Evolutionary conservation across 345 rosid genomes (phyloP).

Genomic region (Citrus inodora): DNA sequence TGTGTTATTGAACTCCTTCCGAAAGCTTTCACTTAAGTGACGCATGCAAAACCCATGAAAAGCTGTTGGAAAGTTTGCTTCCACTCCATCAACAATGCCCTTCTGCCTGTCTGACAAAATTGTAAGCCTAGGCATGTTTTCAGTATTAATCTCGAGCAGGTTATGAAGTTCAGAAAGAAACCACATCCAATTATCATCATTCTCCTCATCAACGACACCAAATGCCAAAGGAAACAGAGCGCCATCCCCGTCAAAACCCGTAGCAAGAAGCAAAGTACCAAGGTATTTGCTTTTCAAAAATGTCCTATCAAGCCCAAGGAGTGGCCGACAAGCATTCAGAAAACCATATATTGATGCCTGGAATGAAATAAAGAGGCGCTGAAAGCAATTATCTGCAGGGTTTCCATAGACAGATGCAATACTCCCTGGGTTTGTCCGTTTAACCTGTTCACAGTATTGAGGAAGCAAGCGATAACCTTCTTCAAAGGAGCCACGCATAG

Average conservation of each 20-base stretch:
- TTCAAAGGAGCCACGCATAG: conserved; percentile 98
- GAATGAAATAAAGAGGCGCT: conserved; percentile 91
- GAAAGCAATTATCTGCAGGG: conserved; percentile 72
- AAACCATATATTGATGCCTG: conserved; percentile 98
- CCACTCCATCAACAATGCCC: conserved; percentile 90
- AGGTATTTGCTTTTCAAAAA: conserved; percentile 87
- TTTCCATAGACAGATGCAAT: conserved; percentile 89
- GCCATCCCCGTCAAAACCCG: conserved; percentile 97
- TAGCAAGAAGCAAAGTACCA: conserved; percentile 89
- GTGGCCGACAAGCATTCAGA: conserved; percentile 91
- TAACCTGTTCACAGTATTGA: conserved; percentile 86
- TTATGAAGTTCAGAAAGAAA: conserved; percentile 92
- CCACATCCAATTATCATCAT: conserved; percentile 99
- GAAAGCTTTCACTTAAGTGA: conserved; percentile 89
- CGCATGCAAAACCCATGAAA: conserved; percentile 98
- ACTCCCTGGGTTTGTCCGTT: conserved; percentile 86
- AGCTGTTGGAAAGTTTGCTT: conserved; percentile 88
- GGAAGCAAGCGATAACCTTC: conserved; percentile 97
- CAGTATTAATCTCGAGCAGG: conserved; percentile 84
- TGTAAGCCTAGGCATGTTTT: conserved; percentile 97
- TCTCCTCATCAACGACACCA: conserved; percentile 96
- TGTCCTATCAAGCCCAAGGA: conserved; percentile 88
- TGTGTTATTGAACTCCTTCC: conserved; percentile 90
- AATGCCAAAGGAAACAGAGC: conserved; percentile 90
- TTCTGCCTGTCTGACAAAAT: conserved; percentile 90